Evolutionary conservation across 768 basidiomycete genomes (phyloP), one percentile per base, ranked within the genome.

Genomic region (Suillus brevipes): DNA sequence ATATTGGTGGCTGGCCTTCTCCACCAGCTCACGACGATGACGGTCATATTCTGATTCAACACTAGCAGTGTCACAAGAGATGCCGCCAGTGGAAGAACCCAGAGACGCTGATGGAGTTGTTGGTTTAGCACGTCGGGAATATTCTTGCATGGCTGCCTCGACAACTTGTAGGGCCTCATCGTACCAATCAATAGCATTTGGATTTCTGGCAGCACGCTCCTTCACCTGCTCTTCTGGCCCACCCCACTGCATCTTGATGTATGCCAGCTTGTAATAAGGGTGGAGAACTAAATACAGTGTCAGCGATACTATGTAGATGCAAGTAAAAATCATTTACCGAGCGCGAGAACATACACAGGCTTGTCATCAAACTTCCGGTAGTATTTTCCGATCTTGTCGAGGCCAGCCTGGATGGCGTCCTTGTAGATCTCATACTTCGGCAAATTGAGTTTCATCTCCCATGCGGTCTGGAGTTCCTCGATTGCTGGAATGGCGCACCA

Each of bases 251-350:
- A 67, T 12, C 50, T 71, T 23, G 4, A 74, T 73, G 61, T 75
- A 78, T 0, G 47, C 31, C 0, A 77, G 65, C n/a, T 77, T 78
- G 65, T 70, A 78, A 60, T 77, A 79, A 0, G 72, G 77, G 43
- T 78, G 74, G 14, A 77, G 57, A 2, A 70, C 73, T 75, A 52
- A n/a, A 40, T 23, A 25, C 34, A 7, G 36, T 47, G 49, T 25
- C 40, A 65, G 34, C 14, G n/a, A 49, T 52, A 61, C 28, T n/a
- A n/a, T n/a, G n/a, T n/a, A n/a, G n/a, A n/a, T n/a, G n/a, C n/a
- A n/a, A n/a, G 10, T 38, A 34, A 7, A 20, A 8, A 42, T 16
- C 10, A 72, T 64, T 31, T 64, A 78, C 77, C 58, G 1, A 78
- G 65, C 1, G 72, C 66, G 0, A 76, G 70, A 3, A 78, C 61